Base-by-base conservation (phyloP, 768 basidiomycete genomes). In the Dentipellis sp. region DNA sequence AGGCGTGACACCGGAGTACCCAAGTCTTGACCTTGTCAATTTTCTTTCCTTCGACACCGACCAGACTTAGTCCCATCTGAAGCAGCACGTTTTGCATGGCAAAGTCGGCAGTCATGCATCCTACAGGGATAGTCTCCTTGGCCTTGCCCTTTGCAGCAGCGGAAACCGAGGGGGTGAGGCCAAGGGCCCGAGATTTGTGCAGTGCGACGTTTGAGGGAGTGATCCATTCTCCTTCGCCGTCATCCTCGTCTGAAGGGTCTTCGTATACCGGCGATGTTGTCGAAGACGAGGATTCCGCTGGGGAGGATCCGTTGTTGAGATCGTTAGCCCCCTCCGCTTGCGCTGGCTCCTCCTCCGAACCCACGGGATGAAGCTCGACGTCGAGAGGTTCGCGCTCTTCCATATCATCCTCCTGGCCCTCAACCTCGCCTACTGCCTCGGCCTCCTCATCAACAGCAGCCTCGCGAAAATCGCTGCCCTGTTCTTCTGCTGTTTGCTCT, bases 41-140 rank as follows among this genome's bases (percentile, higher is more conserved):
- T 62, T 82, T 78, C 72, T 87, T 94, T 4, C 97, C 97, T 59
- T 94, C 92, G 7, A 89, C 80, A 9, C 93, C 86, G 10, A 99
- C 84, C 29, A 98, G 76, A 58, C 86, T 88, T 59, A 99, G 71
- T 0, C 89, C 89, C 89, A 98, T 94, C 69, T 97, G 94, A 52
- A 99, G 71, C 60, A 95, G 71, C 19, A 98, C 91, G 65, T 99
- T 99, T 71, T 99, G 97, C 85, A 99, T 97, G 16, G 97, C 97
- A 69, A 94, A 98, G 79, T 99, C 97, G 19, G 91, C 91, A 9
- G 97, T 98, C 89, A 98, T 93, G 67, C 94, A 97, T 16, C 94
- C 97, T 5, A 81, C 83, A 53, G 75, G 76, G 48, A 95, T 75
- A 68, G 42, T 74, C 68, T 63, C 63, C 65, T 58, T 65, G 66